Evolutionary conservation across 257 asterid species (phyloP).

Genomic region (Nicotiana tabacum): DNA sequence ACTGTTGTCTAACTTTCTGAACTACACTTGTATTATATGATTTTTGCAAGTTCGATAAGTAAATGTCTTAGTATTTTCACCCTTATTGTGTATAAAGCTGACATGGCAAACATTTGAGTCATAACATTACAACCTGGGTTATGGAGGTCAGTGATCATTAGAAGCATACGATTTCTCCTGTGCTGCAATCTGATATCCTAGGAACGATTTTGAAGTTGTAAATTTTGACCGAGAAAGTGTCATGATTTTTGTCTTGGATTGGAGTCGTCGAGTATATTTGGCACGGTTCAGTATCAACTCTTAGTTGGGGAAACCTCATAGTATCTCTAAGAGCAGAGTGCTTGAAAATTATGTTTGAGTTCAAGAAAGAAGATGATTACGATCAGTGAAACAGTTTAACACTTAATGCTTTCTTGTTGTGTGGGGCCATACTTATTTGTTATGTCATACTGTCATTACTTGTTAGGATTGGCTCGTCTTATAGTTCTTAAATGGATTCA

Average conservation of each 20-base stretch:
- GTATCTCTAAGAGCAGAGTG: background rate
- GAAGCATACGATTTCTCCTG: background rate
- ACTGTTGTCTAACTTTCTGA: background rate
- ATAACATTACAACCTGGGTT: background rate
- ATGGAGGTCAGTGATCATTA: background rate
- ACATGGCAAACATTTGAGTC: background rate
- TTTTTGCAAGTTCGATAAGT: background rate
- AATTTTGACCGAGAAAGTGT: background rate
- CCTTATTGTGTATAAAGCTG: background rate
- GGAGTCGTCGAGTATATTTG: background rate
- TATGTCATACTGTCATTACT: background rate
- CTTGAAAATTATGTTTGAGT: background rate
- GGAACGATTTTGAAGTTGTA: background rate
- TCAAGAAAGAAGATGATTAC: background rate
- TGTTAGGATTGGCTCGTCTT: background rate
- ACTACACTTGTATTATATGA: background rate
- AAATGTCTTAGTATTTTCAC: background rate
- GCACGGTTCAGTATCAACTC: background rate
- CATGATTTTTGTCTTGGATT: background rate
- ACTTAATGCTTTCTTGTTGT: background rate
- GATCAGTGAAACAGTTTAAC: background rate
- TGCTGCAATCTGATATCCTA: background rate
- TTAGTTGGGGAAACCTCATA: no score
- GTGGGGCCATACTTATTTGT: background rate
- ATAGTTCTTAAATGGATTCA: background rate